A percentile compares a stretch with the other conserved stretches of the same genome.
Evolutionary conservation across 257 asterid genomes (phyloP).

Genomic region (Scutellaria barbata): DNA sequence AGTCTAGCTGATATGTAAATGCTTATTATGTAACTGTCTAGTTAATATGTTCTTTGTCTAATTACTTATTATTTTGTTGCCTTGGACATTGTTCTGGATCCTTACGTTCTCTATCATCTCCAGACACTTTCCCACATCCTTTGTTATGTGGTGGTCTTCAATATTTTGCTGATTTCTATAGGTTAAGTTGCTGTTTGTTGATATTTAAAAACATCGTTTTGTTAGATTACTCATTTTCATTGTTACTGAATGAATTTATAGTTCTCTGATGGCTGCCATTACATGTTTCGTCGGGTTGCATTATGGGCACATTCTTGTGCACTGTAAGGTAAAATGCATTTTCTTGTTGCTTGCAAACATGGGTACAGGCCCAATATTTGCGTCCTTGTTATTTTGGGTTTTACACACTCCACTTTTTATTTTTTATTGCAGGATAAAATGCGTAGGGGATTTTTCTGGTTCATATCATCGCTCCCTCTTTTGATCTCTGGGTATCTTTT

Average conservation of each 20-base stretch:
- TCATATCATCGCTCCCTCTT: slow-evolving; percentile 64
- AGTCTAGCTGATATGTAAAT: slow-evolving; percentile 2
- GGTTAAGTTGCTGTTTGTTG: slow-evolving; percentile 27
- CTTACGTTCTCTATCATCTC: slow-evolving; percentile 5
- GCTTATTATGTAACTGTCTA: not conserved
- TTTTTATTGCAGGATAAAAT: slow-evolving; percentile 55
- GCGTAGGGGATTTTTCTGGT: slow-evolving; percentile 67
- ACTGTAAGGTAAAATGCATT: slow-evolving; percentile 56
- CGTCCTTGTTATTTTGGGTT: slow-evolving; percentile 17
- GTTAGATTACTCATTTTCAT: slow-evolving; percentile 26
- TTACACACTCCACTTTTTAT: slow-evolving; percentile 24
- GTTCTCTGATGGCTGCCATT: slow-evolving; percentile 90
- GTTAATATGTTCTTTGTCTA: not conserved
- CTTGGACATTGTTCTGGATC: not conserved
- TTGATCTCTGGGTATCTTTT: slow-evolving; percentile 58
- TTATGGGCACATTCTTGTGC: slow-evolving; percentile 84
- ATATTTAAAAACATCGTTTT: slow-evolving; percentile 24
- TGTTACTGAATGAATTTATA: slow-evolving; percentile 43
- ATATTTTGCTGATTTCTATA: not conserved
- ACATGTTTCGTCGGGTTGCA: slow-evolving; percentile 86
- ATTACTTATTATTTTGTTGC: not conserved
- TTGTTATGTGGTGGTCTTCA: not conserved
- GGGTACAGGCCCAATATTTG: slow-evolving; percentile 19
- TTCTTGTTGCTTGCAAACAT: slow-evolving; percentile 32
- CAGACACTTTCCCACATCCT: not conserved